Evolutionary conservation across 208 protist species (phyloP).

Genomic region (Trypanosoma avium): DNA sequence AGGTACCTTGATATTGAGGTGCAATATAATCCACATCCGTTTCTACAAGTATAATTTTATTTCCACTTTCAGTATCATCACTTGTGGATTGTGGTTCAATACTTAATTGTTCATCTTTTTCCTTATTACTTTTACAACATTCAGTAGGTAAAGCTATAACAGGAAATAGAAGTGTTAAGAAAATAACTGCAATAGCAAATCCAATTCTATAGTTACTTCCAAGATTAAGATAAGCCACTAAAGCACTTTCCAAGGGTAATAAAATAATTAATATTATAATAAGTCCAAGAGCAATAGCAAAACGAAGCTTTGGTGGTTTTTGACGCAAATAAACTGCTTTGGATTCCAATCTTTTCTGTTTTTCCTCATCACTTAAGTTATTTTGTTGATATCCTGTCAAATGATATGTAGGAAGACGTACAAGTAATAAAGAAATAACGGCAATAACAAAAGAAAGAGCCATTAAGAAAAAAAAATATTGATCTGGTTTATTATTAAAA

Average conservation of each 20-base stretch:
- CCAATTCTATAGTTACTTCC: conserved; percentile 24
- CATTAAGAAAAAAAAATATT: conserved; percentile 65
- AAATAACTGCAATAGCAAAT: conserved; percentile 49
- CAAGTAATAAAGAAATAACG: conserved; percentile 38
- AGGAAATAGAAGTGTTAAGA: conserved; percentile 28
- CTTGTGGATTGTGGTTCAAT: neutral
- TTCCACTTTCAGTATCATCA: too few relatives aligned
- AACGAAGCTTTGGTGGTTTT: conserved; percentile 60
- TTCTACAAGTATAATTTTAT: neutral
- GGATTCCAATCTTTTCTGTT: conserved; percentile 30
- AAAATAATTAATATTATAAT: conserved; percentile 62
- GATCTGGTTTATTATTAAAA: conserved; percentile 43
- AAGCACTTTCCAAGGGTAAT: conserved; percentile 54
- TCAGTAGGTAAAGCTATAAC: conserved; percentile 64
- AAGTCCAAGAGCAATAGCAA: conserved; percentile 56
- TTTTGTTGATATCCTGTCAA: conserved; percentile 57
- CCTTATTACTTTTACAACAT: neutral
- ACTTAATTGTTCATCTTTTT: neutral
- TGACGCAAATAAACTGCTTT: conserved; percentile 67
- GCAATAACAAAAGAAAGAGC: conserved; percentile 33
- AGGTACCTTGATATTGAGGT: conserved; percentile 24
- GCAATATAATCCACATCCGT: conserved; percentile 29
- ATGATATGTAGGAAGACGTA: conserved; percentile 68
- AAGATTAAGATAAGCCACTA: conserved; percentile 44
- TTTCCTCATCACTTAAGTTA: conserved; percentile 39